Evolutionary conservation across 1,284 basidiomycete genomes (phyloP).

Genomic region (Rhizoctonia solani): DNA sequence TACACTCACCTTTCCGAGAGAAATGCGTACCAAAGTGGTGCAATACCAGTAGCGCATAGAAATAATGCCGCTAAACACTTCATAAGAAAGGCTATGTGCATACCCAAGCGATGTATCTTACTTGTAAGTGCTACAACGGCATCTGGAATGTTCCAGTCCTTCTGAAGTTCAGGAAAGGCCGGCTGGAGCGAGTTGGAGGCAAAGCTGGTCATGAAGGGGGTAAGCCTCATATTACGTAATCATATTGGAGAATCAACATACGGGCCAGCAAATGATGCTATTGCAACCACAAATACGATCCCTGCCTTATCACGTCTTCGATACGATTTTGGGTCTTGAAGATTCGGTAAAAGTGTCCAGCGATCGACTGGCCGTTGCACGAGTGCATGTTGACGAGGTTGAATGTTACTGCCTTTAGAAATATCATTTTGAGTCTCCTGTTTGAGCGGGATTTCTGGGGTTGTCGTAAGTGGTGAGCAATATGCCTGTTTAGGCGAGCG

Average conservation of each 20-base stretch:
- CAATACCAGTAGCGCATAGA: constrained; percentile 35
- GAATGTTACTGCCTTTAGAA: neutral
- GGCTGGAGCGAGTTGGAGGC: constrained; percentile 38
- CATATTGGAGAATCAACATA: neutral
- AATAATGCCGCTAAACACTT: constrained; percentile 35
- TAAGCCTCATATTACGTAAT: constrained; percentile 6
- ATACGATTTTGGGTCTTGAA: constrained; percentile 38
- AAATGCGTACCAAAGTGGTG: constrained; percentile 38
- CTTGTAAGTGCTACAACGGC: constrained; percentile 37
- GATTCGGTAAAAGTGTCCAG: constrained; percentile 33
- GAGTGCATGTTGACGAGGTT: constrained; percentile 21
- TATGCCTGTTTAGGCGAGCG: neutral
- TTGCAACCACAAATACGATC: constrained; percentile 35
- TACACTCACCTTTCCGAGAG: constrained; percentile 32
- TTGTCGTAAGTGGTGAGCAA: neutral
- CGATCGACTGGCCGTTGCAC: constrained; percentile 36
- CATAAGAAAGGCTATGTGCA: neutral
- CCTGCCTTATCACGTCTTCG: constrained; percentile 24
- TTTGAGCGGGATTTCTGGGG: neutral
- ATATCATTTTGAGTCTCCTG: neutral
- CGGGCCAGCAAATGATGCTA: constrained; percentile 36
- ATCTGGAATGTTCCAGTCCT: constrained; percentile 28
- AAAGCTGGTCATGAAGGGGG: constrained; percentile 21
- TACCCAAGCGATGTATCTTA: neutral
- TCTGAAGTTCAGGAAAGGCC: constrained; percentile 34